These are phyloP conservation scores for Penicillium canariense DNA, from an alignment of 495 filamentous ascomycete species.

Conservation along the genomic window DNA sequence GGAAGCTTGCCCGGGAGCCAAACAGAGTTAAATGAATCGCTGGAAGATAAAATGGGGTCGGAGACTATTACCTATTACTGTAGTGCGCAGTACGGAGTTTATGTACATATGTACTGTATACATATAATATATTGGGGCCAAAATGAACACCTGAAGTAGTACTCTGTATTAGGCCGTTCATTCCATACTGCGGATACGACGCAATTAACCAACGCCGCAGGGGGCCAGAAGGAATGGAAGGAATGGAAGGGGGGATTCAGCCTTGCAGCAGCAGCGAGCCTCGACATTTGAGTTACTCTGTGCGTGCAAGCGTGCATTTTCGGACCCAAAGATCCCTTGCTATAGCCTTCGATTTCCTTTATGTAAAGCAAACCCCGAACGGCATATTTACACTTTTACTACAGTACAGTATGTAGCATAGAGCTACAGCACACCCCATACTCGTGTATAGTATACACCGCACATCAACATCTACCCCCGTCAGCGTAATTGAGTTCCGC, in stretches of 20 bases:
- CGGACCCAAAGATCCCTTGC: neutral
- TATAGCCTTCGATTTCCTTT: neutral
- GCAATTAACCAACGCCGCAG: neutral
- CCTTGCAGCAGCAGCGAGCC: neutral
- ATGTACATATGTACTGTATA: no score
- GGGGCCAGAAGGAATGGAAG: neutral
- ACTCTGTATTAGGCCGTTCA: neutral
- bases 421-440: neutral
- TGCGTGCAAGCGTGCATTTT: neutral
- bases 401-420: no score
- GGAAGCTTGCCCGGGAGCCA: neutral
- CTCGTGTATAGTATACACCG: no score
- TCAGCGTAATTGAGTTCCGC: conserved; percentile 1
- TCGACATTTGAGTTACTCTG: neutral
- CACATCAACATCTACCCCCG: neutral
- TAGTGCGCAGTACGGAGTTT: neutral
- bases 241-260: neutral
- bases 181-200: neutral
- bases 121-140: no score
- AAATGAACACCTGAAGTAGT: no score
- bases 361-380: neutral
- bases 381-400: neutral
- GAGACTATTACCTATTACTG: neutral
- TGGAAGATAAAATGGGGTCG: neutral
- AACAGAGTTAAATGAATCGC: neutral